phyloP scores from a whole-genome alignment of 2,329 filamentous ascomycete genomes.

The Epichloe coenophiala region DNA sequence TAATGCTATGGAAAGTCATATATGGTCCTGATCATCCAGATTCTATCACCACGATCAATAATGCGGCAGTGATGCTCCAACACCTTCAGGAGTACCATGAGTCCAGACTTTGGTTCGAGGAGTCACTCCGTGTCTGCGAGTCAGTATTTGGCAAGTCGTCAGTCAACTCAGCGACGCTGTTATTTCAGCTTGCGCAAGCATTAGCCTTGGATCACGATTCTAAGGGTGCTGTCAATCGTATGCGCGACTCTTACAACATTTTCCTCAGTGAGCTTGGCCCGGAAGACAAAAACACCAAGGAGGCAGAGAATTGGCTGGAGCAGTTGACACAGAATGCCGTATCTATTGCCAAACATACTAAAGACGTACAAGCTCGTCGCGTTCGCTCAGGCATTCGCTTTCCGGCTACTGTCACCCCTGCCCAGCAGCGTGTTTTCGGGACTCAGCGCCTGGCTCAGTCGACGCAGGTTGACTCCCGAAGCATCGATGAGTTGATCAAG shows the following conservation, averaged over 20 bases:
- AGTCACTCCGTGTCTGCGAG: slow-evolving; percentile 79
- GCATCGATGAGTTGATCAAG: slow-evolving; percentile 83
- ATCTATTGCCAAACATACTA: slow-evolving; percentile 83
- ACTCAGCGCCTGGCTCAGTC: slow-evolving; percentile 17
- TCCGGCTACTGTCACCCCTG: slow-evolving; percentile 24
- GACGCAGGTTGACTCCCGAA: slow-evolving; percentile 54
- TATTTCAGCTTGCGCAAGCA: slow-evolving; percentile 94
- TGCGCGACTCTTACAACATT: slow-evolving; percentile 94
- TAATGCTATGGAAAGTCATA: slow-evolving; percentile 93
- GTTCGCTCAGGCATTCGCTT: slow-evolving; percentile 59
- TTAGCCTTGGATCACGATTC: slow-evolving; percentile 91
- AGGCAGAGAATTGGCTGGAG: slow-evolving; percentile 92
- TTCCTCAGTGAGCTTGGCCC: slow-evolving; percentile 79
- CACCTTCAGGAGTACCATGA: slow-evolving; percentile 88
- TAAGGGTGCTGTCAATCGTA: slow-evolving; percentile 78
- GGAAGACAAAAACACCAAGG: slow-evolving; percentile 94
- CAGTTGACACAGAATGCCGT: slow-evolving; percentile 94
- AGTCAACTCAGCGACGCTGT: slow-evolving; percentile 83
- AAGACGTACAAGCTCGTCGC: slow-evolving; percentile 66
- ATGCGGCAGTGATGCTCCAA: slow-evolving; percentile 96
- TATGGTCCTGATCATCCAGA: slow-evolving; percentile 90
- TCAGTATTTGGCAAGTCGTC: slow-evolving; percentile 78
- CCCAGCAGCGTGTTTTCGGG: slow-evolving; percentile 15
- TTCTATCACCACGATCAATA: slow-evolving; percentile 97
- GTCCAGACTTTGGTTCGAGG: slow-evolving; percentile 93